A percentile compares a stretch with the other conserved stretches of the same genome.
phyloP scores from a whole-genome alignment of 1,284 basidiomycete species.

The Omphalotus olearius region DNA sequence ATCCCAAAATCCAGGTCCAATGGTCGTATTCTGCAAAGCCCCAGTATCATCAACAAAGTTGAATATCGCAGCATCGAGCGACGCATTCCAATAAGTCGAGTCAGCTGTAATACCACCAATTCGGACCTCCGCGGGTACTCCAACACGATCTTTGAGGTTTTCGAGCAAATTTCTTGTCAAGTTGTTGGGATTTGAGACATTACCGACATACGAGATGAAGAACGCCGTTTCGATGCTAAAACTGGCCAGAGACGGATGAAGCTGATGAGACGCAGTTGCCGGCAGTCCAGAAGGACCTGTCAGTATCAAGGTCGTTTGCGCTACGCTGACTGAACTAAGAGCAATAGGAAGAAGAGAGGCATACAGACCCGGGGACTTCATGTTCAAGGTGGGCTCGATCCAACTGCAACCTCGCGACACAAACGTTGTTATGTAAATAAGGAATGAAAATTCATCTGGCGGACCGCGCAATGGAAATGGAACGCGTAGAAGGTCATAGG shows the following conservation, averaged over 20 bases:
- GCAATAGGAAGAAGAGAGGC: too few relatives aligned
- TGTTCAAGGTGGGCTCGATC: too few relatives aligned
- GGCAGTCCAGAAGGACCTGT: constrained; percentile 37
- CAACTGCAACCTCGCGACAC: too few relatives aligned
- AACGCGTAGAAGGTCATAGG: too few relatives aligned
- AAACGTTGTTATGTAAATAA: too few relatives aligned
- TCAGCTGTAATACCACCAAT: constrained; percentile 47
- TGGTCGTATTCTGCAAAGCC: constrained; percentile 42
- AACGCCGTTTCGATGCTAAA: constrained; percentile 52
- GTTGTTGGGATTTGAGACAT: constrained; percentile 35
- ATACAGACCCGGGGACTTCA: too few relatives aligned
- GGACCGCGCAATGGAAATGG: too few relatives aligned
- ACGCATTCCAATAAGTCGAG: constrained; percentile 42
- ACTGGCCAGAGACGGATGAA: constrained; percentile 40
- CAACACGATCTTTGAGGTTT: constrained; percentile 39
- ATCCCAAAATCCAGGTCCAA: constrained; percentile 45
- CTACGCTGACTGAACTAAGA: too few relatives aligned
- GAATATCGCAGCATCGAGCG: constrained; percentile 32
- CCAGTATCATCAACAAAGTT: constrained; percentile 40
- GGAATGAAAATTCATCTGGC: too few relatives aligned
- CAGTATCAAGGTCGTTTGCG: constrained; percentile 26
- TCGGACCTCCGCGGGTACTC: constrained; percentile 39
- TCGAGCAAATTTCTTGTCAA: constrained; percentile 39
- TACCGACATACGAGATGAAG: constrained; percentile 44
- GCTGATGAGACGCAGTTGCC: constrained; percentile 33